A percentile compares a stretch with the other conserved stretches of the same genome.
Conservation (phyloP, 2,329 filamentous ascomycete species). For the Alternaria atra region DNA sequence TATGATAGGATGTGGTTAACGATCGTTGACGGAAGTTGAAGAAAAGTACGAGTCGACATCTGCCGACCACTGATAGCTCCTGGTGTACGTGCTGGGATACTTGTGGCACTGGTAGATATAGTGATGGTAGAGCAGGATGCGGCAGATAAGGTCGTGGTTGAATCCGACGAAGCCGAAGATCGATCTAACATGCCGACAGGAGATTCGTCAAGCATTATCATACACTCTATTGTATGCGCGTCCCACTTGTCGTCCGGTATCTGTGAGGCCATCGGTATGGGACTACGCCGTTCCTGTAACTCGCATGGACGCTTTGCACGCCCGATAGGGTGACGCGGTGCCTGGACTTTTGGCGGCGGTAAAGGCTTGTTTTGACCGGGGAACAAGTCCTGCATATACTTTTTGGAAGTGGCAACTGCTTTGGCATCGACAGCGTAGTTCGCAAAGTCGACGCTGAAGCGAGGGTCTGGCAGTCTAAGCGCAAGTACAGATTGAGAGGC, state of each 20-base stretch:
- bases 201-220: conserved; percentile 10
- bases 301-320: neutral
- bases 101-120: neutral
- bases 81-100: neutral
- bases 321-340: neutral
- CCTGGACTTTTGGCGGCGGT: neutral
- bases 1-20: conserved; percentile 33
- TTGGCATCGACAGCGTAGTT: conserved; percentile 20
- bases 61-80: neutral
- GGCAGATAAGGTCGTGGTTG: conserved; percentile 16
- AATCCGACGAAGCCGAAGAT: conserved; percentile 15
- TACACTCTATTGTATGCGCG: conserved; percentile 4
- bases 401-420: conserved; percentile 10
- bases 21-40: conserved; percentile 25
- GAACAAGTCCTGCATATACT: conserved; percentile 14
- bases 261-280: neutral
- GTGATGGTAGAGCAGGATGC: conserved; percentile 15
- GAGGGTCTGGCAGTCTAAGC: conserved; percentile 34
- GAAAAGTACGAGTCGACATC: conserved; percentile 16
- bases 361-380: conserved; percentile 17
- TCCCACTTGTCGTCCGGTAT: conserved; percentile 1
- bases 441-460: conserved; percentile 34
- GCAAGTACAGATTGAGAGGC: conserved; percentile 26
- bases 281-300: neutral
- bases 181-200: neutral